phyloP scores from a whole-genome alignment of 2,329 filamentous ascomycete species.

The Aureobasidium sp. region DNA sequence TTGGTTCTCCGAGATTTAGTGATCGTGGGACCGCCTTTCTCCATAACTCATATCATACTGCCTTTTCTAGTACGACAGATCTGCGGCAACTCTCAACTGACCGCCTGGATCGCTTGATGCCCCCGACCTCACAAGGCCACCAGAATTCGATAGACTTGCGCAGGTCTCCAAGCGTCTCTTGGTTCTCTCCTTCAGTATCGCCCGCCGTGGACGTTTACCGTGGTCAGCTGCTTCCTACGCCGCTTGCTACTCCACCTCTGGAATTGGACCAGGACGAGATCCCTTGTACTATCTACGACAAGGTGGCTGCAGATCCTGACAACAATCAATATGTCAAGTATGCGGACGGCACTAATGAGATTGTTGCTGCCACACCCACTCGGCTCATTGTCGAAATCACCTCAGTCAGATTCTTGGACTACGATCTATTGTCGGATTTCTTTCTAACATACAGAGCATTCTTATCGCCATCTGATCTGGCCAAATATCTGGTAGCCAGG shows the following conservation, averaged over 20 bases:
- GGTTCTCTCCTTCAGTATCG: slow-evolving; percentile 9
- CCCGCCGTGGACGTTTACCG: neutral
- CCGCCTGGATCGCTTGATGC: slow-evolving; percentile 34
- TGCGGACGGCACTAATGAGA: slow-evolving; percentile 60
- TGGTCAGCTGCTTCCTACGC: neutral
- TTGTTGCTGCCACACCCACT: slow-evolving; percentile 82
- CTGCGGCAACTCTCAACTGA: slow-evolving; percentile 42
- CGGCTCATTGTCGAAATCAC: slow-evolving; percentile 94
- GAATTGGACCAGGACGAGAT: slow-evolving; percentile 6
- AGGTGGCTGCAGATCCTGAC: slow-evolving; percentile 73
- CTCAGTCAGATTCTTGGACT: slow-evolving; percentile 90
- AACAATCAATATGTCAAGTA: slow-evolving; percentile 78
- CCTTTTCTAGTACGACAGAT: slow-evolving; percentile 62
- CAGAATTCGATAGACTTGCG: slow-evolving; percentile 8
- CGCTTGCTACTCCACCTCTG: neutral
- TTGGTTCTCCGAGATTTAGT: slow-evolving; percentile 78
- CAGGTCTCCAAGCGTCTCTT: slow-evolving; percentile 11
- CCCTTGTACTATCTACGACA: slow-evolving; percentile 69
- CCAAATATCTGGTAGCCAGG: slow-evolving; percentile 77
- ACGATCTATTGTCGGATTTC: slow-evolving; percentile 94
- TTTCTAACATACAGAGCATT: slow-evolving; percentile 93
- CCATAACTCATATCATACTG: slow-evolving; percentile 68
- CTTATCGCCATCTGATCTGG: slow-evolving; percentile 65
- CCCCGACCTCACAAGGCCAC: slow-evolving; percentile 30
- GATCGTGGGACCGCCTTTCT: slow-evolving; percentile 67